Evolutionary conservation across 2,329 filamentous ascomycete genomes (phyloP).

Genomic region (Scytalidium lignicola): DNA sequence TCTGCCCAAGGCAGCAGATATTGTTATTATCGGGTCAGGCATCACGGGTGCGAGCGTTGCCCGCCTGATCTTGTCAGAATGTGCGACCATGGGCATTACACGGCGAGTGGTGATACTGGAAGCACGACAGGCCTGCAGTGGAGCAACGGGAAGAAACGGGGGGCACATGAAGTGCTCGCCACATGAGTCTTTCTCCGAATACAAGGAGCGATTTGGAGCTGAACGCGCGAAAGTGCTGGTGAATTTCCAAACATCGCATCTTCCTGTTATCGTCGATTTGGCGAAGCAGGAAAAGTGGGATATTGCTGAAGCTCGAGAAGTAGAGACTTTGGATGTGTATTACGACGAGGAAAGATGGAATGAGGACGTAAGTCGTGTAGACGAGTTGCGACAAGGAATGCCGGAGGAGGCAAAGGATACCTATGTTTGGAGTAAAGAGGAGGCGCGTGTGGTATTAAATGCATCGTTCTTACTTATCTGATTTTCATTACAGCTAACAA

Average conservation of each 20-base stretch:
- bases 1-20: conserved; percentile 37
- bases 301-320: conserved; percentile 22
- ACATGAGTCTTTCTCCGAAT: conserved; percentile 34
- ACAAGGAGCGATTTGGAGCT: conserved; percentile 27
- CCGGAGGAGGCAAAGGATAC: conserved; percentile 28
- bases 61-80: conserved; percentile 26
- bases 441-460: neutral
- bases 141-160: conserved; percentile 39
- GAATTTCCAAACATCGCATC: conserved; percentile 39
- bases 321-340: conserved; percentile 39
- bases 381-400: conserved; percentile 31
- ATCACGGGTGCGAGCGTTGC: conserved; percentile 43
- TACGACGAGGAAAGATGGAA: conserved; percentile 14
- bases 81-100: conserved; percentile 14
- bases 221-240: conserved; percentile 36
- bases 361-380: conserved; percentile 22
- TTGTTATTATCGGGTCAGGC: conserved; percentile 50
- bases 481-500: too few relatives aligned
- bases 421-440: conserved; percentile 1
- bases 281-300: conserved; percentile 27
- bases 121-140: conserved; percentile 33
- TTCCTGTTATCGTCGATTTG: conserved; percentile 33
- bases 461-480: too few relatives aligned
- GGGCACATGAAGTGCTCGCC: conserved; percentile 36
- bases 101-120: conserved; percentile 33